Conservation (phyloP, 1,284 basidiomycete genomes). For the Cryptococcus floricola region DNA sequence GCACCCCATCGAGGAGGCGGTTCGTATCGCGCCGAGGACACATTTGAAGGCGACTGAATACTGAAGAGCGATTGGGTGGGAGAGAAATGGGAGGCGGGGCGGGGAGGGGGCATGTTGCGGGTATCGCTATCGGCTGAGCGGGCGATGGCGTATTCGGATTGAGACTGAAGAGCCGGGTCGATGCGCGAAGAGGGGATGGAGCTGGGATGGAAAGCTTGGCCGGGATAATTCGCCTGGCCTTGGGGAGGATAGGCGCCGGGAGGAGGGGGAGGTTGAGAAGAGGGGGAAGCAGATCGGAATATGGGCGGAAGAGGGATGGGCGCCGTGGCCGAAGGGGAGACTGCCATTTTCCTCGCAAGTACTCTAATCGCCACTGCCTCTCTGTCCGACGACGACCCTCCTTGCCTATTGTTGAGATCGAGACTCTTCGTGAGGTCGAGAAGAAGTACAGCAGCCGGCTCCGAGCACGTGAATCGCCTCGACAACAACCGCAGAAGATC, state of each 20-base stretch:
- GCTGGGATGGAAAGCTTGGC: background rate
- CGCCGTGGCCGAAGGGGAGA: slow-evolving; percentile 2
- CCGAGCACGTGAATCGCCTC: slow-evolving; percentile 4
- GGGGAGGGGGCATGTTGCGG: background rate
- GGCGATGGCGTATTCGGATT: background rate
- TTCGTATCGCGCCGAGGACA: background rate
- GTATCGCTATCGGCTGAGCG: background rate
- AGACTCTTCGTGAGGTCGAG: slow-evolving; percentile 4
- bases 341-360: slow-evolving; percentile 11
- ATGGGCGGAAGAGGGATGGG: background rate
- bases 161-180: background rate
- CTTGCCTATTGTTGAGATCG: background rate
- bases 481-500: slow-evolving; percentile 8
- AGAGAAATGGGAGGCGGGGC: background rate
- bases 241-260: background rate
- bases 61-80: background rate
- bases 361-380: slow-evolving; percentile 11
- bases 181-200: background rate
- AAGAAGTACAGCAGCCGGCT: slow-evolving; percentile 6
- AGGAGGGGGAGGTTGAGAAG: background rate
- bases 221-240: background rate
- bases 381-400: background rate
- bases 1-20: background rate
- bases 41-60: background rate
- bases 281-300: background rate